phyloP scores from a whole-genome alignment of 371 early-diverging fungal species.

The Mucor plumbeus region DNA sequence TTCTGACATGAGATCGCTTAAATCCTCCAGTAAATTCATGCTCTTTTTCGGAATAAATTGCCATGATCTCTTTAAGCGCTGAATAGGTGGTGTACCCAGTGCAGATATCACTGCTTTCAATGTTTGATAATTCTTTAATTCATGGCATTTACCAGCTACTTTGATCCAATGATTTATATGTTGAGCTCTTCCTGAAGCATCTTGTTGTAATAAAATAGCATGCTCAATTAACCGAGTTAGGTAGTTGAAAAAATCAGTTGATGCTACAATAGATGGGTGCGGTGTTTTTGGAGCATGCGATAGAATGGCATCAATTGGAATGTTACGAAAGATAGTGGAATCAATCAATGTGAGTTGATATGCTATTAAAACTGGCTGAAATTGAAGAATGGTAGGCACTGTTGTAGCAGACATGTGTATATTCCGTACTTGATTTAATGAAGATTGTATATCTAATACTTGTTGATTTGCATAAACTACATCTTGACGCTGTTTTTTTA shows the following conservation, averaged over 20 bases:
- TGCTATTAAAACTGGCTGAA: slow-evolving; percentile 70
- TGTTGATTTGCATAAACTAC: not conserved
- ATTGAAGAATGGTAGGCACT: slow-evolving; percentile 63
- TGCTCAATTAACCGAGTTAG: slow-evolving; percentile 77
- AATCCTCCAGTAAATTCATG: slow-evolving; percentile 54
- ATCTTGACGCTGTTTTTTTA: slow-evolving; percentile 4
- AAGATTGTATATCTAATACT: slow-evolving; percentile 7
- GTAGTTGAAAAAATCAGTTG: slow-evolving; percentile 85
- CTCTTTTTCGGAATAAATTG: slow-evolving; percentile 70
- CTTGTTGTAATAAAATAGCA: slow-evolving; percentile 66
- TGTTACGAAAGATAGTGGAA: slow-evolving; percentile 69
- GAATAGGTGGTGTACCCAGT: slow-evolving; percentile 76
- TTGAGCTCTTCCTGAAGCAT: slow-evolving; percentile 67
- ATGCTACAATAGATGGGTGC: slow-evolving; percentile 68
- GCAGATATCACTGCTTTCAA: slow-evolving; percentile 77
- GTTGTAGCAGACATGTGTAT: slow-evolving; percentile 60
- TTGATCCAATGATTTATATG: slow-evolving; percentile 77
- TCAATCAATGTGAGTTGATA: slow-evolving; percentile 79
- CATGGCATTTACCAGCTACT: slow-evolving; percentile 64
- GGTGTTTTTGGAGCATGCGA: slow-evolving; percentile 70
- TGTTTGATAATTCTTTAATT: slow-evolving; percentile 74
- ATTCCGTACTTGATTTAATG: slow-evolving; percentile 59
- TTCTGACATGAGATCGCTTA: slow-evolving; percentile 71
- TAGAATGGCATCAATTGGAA: slow-evolving; percentile 66
- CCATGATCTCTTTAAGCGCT: slow-evolving; percentile 79